Evolutionary conservation across 106 monocot species (phyloP).

Genomic region (Acorus gramineus): DNA sequence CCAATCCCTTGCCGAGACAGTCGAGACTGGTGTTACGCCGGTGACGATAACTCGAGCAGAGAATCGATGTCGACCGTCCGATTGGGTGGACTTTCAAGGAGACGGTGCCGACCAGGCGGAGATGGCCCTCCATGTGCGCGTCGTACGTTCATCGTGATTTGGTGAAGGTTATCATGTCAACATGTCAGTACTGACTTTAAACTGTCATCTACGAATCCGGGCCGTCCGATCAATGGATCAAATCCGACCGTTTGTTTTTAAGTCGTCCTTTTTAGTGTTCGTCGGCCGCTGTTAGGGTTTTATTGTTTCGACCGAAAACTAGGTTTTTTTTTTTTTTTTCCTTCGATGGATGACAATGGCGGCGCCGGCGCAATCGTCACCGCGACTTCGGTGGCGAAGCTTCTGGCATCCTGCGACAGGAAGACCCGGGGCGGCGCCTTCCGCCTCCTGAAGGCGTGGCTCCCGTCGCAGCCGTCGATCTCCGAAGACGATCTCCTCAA

Average conservation of each 20-base stretch:
- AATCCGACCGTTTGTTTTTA: background rate
- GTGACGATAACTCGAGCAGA: too few relatives aligned
- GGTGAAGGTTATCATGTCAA: too few relatives aligned
- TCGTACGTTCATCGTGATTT: too few relatives aligned
- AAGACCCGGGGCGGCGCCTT: conserved; percentile 45
- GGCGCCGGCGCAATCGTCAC: conserved; percentile 19
- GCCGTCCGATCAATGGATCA: too few relatives aligned
- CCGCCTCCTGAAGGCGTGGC: conserved; percentile 37
- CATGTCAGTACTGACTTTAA: too few relatives aligned
- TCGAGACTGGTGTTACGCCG: too few relatives aligned
- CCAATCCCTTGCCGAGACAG: too few relatives aligned
- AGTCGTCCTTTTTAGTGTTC: background rate
- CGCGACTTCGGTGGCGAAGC: conserved; percentile 47
- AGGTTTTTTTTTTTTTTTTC: background rate
- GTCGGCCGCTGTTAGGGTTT: background rate
- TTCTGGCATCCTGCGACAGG: conserved; percentile 62
- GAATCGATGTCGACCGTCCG: too few relatives aligned
- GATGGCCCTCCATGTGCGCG: too few relatives aligned
- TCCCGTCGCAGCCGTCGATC: conserved; percentile 17
- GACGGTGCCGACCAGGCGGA: too few relatives aligned
- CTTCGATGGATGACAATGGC: background rate
- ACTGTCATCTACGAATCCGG: too few relatives aligned
- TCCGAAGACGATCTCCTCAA: conserved; percentile 69
- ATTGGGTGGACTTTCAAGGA: too few relatives aligned
- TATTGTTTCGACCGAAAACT: background rate